Evolutionary conservation across 345 rosid species (phyloP).

Genomic region (Arabis alpina): DNA sequence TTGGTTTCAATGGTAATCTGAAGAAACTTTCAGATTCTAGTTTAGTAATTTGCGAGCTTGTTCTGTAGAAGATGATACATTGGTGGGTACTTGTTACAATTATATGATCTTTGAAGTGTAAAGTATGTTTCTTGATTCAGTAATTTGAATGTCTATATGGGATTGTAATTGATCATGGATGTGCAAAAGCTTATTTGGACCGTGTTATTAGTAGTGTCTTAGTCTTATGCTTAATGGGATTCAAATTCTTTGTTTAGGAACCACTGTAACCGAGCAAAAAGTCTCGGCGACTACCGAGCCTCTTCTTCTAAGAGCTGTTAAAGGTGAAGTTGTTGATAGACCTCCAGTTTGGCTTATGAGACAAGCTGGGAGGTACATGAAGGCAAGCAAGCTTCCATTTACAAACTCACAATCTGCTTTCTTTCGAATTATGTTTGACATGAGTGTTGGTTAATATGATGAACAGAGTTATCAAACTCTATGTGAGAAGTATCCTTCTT

Average conservation of each 20-base stretch:
- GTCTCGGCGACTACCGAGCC: conserved; percentile 61
- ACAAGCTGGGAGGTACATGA: conserved; percentile 99
- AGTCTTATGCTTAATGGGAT: conserved; percentile 7
- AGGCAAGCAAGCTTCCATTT: conserved; percentile 79
- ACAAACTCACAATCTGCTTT: conserved; percentile 1
- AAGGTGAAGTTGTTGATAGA: conserved; percentile 88
- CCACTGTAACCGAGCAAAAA: conserved; percentile 58
- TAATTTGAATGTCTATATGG: not conserved
- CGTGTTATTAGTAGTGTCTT: not conserved
- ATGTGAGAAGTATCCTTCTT: conserved; percentile 89
- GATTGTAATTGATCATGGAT: conserved; percentile 15
- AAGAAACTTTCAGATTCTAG: conserved; percentile 8
- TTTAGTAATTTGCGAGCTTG: conserved; percentile 5
- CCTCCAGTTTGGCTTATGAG: conserved; percentile 99
- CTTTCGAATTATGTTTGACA: not conserved
- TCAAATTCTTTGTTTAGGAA: conserved; percentile 24
- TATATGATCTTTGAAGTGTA: not conserved
- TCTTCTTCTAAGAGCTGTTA: conserved; percentile 88
- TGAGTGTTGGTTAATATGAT: conserved; percentile 3
- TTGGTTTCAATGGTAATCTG: conserved; percentile 12
- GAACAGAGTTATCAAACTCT: conserved; percentile 81
- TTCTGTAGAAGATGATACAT: not conserved
- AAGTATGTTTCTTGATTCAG: conserved; percentile 6
- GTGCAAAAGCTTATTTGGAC: not conserved
- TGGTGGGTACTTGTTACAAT: not conserved